Percentiles rank a stretch among this genome's conserved stretches.
phyloP scores from a whole-genome alignment of 2,329 filamentous ascomycete genomes.

The Coleophoma crateriformis region DNA sequence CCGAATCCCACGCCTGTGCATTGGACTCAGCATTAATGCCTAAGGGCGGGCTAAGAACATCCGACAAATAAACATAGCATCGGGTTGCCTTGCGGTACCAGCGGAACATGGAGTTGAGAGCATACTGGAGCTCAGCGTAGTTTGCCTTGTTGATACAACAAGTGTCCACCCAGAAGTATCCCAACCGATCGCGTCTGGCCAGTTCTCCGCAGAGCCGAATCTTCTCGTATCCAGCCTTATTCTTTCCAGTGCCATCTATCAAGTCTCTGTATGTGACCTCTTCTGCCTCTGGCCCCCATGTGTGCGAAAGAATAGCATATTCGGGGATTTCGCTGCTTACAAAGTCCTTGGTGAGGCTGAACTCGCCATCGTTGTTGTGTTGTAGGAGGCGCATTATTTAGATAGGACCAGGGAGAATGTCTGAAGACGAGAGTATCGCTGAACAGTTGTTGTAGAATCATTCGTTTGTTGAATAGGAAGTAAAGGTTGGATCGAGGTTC shows the following conservation, averaged over 20 bases:
- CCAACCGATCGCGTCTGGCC: constrained; percentile 4
- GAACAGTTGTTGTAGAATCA: too few relatives aligned
- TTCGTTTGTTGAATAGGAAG: too few relatives aligned
- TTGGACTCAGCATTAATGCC: background rate
- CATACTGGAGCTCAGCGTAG: background rate
- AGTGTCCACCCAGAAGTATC: background rate
- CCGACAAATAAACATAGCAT: constrained; percentile 1
- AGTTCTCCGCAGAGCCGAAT: constrained; percentile 9
- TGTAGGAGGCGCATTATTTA: constrained; percentile 13
- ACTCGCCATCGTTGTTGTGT: constrained; percentile 4
- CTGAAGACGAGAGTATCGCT: too few relatives aligned
- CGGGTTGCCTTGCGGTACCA: background rate
- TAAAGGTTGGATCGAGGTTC: too few relatives aligned
- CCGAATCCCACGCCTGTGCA: background rate
- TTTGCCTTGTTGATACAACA: constrained; percentile 8
- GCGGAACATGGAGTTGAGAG: background rate
- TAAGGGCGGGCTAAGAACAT: background rate
- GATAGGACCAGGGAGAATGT: too few relatives aligned
- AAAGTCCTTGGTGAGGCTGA: constrained; percentile 11
- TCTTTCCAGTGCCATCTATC: background rate
- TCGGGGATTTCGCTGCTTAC: constrained; percentile 8
- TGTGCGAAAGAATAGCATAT: constrained; percentile 20
- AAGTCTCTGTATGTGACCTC: constrained; percentile 10
- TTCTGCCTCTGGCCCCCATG: constrained; percentile 7
- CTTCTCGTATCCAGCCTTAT: constrained; percentile 9